phyloP scores from a whole-genome alignment of 2,329 filamentous ascomycete species.

The Aspergillus neoniger region DNA sequence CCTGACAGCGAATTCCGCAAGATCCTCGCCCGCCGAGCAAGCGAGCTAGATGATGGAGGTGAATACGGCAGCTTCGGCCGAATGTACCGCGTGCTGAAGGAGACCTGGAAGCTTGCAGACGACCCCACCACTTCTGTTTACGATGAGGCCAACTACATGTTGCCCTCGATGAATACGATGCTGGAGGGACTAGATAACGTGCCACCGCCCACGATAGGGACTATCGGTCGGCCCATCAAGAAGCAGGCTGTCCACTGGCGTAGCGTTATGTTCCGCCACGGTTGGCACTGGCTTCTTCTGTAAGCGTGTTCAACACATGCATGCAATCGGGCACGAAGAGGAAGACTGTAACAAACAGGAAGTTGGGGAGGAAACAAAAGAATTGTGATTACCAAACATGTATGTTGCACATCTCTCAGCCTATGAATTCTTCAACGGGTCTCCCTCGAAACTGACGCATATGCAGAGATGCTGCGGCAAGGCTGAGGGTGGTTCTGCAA shows the following conservation, averaged over 20 bases:
- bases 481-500: neutral
- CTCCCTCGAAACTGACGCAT: neutral
- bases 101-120: conserved; percentile 78
- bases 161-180: neutral
- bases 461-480: neutral
- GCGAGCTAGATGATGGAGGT: conserved; percentile 72
- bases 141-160: neutral
- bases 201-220: conserved; percentile 2
- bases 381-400: neutral
- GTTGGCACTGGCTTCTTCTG: conserved; percentile 89
- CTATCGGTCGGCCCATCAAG: conserved; percentile 24
- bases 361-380: no score
- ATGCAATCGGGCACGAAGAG: neutral
- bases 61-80: conserved; percentile 82
- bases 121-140: conserved; percentile 41
- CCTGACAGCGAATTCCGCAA: conserved; percentile 71
- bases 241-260: conserved; percentile 82
- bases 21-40: conserved; percentile 73
- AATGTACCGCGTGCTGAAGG: conserved; percentile 72
- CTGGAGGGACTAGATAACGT: neutral
- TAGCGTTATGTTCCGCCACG: conserved; percentile 86
- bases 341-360: no score
- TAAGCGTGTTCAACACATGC: conserved; percentile 43
- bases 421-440: neutral
- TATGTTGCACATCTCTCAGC: neutral